phyloP scores from a whole-genome alignment of 345 rosid genomes.

The Hibiscus tridactylites region DNA sequence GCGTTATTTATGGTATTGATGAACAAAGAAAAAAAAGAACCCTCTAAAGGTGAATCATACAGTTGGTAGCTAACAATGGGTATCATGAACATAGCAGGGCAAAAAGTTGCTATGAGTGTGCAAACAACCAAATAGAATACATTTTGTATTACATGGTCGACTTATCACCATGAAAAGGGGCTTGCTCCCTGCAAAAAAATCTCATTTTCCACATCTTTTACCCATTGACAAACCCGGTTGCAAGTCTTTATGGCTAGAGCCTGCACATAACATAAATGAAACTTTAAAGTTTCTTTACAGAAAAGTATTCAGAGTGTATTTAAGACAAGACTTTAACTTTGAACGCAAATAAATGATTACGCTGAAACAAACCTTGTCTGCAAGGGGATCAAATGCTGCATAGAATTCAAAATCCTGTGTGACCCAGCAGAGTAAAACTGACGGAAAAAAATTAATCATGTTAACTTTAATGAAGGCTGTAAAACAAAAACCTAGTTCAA shows the following conservation, averaged over 20 bases:
- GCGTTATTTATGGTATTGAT: not conserved
- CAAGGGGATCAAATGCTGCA: conserved; percentile 96
- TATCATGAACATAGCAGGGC: not conserved
- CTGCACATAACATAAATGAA: conserved; percentile 27
- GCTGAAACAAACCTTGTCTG: conserved; percentile 66
- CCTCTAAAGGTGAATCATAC: conserved; percentile 1
- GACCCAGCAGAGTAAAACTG: conserved; percentile 97
- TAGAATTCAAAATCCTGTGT: conserved; percentile 96
- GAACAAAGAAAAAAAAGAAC: not conserved
- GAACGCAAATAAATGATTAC: not conserved
- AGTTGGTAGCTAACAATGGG: not conserved
- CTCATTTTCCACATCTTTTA: conserved; percentile 93
- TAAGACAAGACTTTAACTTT: not conserved
- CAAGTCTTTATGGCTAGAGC: conserved; percentile 88
- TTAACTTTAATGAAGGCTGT: not conserved
- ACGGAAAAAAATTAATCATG: not conserved
- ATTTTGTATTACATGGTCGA: conserved; percentile 18
- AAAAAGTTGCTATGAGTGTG: conserved; percentile 11
- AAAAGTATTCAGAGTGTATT: too few species aligned
- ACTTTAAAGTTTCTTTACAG: conserved; percentile 6
- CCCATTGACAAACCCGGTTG: conserved; percentile 89
- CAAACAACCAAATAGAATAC: conserved; percentile 23
- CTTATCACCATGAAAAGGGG: conserved; percentile 90
- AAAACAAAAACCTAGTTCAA: not conserved
- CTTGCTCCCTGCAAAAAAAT: conserved; percentile 94